A percentile compares a stretch with the other conserved stretches of the same genome.
phyloP scores from a whole-genome alignment of 1,139 yeast genomes.

The Zygosaccharomyces sapae region DNA sequence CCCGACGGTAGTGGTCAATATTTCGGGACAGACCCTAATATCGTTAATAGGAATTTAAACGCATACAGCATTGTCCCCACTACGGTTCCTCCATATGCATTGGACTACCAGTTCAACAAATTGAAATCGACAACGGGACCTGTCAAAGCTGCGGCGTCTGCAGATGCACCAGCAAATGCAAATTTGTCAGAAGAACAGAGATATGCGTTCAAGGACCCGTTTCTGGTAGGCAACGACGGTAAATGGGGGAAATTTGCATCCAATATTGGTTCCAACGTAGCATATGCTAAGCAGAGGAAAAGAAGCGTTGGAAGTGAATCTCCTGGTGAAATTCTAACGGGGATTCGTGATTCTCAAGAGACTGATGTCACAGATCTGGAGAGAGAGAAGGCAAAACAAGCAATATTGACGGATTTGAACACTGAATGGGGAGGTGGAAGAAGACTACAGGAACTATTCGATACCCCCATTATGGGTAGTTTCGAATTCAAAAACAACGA shows the following conservation, averaged over 20 bases:
- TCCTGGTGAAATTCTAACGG: constrained; percentile 20
- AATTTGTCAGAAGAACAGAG: constrained; percentile 5
- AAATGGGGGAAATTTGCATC: constrained; percentile 29
- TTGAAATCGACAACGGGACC: constrained; percentile 7
- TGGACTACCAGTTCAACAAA: constrained; percentile 24
- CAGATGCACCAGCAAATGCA: constrained; percentile 7
- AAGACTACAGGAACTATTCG: constrained; percentile 52
- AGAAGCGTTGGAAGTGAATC: constrained; percentile 9
- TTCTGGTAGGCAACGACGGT: constrained; percentile 22
- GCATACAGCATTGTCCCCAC: constrained; percentile 31
- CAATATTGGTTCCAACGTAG: constrained; percentile 30
- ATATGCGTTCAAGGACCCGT: constrained; percentile 24
- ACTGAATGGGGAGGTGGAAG: constrained; percentile 71
- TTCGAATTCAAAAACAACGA: constrained; percentile 30
- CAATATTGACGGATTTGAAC: constrained; percentile 37
- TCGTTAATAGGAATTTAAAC: constrained; percentile 19
- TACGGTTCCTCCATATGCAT: constrained; percentile 36
- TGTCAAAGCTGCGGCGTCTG: constrained; percentile 1
- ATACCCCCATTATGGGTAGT: constrained; percentile 39
- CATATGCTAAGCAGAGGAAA: constrained; percentile 22
- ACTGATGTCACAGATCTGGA: constrained; percentile 26
- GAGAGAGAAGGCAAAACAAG: constrained; percentile 24
- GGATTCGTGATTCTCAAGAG: constrained; percentile 29
- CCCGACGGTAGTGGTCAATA: not conserved
- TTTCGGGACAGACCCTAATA: not conserved